These are phyloP conservation scores for Colletotrichum sp. DNA, from an alignment of 2,329 filamentous ascomycete genomes.

Conservation along the genomic window DNA sequence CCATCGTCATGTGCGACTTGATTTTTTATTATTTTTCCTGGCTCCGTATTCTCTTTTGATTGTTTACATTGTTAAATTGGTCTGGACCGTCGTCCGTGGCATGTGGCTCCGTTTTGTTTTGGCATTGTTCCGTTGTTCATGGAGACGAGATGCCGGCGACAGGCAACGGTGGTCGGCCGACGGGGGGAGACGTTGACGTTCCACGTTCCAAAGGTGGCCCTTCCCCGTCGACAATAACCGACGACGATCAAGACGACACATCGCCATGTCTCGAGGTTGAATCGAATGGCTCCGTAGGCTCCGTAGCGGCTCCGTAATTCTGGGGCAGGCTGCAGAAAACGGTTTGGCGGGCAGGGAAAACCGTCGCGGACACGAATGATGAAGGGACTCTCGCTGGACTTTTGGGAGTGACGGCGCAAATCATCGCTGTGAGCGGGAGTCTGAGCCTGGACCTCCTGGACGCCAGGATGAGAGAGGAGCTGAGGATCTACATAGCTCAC, in stretches of 20 bases:
- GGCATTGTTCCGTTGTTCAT: not conserved
- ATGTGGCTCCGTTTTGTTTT: conserved; percentile 4
- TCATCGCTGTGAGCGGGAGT: not conserved
- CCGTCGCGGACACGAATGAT: not conserved
- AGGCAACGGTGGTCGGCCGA: not conserved
- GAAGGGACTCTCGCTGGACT: not conserved
- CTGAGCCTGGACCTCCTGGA: not conserved
- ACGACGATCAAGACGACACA: conserved; percentile 19
- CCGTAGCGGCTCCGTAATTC: conserved; percentile 7
- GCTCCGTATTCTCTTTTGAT: not conserved
- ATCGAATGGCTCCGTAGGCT: not conserved
- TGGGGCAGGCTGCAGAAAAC: not conserved
- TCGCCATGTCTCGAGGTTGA: conserved; percentile 3
- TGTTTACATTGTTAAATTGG: not conserved
- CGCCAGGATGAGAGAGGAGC: not conserved
- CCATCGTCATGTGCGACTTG: conserved; percentile 8
- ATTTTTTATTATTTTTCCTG: not conserved
- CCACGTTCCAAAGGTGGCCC: not conserved
- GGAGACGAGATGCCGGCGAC: not conserved
- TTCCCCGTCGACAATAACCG: not conserved
- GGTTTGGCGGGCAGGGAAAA: not conserved
- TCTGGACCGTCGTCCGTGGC: conserved; percentile 4
- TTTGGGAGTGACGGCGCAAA: not conserved
- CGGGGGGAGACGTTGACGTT: not conserved
- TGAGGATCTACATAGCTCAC: not conserved